phyloP scores from a whole-genome alignment of 2,329 filamentous ascomycete genomes.

The Ceratocystiopsis sp. region DNA sequence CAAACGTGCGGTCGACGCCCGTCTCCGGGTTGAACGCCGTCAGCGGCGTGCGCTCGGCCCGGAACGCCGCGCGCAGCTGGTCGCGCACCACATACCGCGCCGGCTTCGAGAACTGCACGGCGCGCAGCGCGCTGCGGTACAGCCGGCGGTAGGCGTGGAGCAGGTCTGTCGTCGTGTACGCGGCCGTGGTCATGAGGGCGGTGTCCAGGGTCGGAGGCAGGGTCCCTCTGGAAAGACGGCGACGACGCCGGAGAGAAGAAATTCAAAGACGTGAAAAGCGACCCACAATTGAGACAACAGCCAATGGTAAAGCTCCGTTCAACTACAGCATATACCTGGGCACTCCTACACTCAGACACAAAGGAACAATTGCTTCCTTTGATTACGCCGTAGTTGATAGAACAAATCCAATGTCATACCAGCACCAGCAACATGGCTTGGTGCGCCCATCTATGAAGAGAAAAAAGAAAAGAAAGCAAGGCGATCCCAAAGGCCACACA shows the following conservation, averaged over 20 bases:
- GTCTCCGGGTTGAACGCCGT: conserved; percentile 12
- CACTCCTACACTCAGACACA: neutral
- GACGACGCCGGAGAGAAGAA: conserved; percentile 8
- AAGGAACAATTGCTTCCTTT: neutral
- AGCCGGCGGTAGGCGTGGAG: conserved; percentile 53
- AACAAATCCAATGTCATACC: no score
- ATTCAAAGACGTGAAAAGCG: neutral
- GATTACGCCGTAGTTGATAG: neutral
- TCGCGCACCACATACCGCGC: conserved; percentile 45
- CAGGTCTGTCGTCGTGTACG: conserved; percentile 23
- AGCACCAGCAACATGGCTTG: no score
- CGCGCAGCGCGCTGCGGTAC: conserved; percentile 48
- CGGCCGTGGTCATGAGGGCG: no score
- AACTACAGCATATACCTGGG: neutral
- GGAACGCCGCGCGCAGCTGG: conserved; percentile 43
- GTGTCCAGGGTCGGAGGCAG: no score
- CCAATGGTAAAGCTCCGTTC: neutral
- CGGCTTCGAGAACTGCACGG: conserved; percentile 54
- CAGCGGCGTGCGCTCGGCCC: conserved; percentile 9
- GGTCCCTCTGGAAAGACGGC: no score
- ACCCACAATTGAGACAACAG: neutral
- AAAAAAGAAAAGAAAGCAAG: neutral
- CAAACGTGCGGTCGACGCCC: conserved; percentile 18
- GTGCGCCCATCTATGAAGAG: neutral
- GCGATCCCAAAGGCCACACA: neutral